These are phyloP conservation scores for Westerdykella sp. DNA, from an alignment of 2,329 filamentous ascomycete genomes.

Conservation along the genomic window DNA sequence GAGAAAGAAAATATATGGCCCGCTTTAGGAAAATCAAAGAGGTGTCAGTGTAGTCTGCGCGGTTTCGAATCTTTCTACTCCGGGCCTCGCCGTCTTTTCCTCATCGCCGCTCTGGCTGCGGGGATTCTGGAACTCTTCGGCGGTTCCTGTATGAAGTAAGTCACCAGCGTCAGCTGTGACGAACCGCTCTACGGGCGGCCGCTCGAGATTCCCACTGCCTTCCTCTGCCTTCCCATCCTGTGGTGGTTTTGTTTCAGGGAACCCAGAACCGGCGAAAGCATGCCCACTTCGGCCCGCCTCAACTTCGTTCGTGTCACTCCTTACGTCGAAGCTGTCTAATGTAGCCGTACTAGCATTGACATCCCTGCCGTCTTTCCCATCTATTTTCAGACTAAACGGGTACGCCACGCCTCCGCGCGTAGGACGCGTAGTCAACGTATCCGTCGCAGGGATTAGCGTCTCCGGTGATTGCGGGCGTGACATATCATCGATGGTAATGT, in stretches of 20 bases:
- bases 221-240: constrained; percentile 1
- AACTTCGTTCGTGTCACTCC: background rate
- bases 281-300: constrained; percentile 16
- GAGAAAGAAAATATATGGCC: background rate
- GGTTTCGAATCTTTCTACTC: constrained; percentile 54
- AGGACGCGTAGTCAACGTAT: constrained; percentile 55
- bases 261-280: constrained; percentile 1
- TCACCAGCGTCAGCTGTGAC: constrained; percentile 44
- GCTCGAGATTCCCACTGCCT: constrained; percentile 5
- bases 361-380: constrained; percentile 32
- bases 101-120: background rate
- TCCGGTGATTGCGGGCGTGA: constrained; percentile 19
- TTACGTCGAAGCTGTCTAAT: constrained; percentile 39
- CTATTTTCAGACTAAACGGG: constrained; percentile 62
- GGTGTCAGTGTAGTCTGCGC: constrained; percentile 22
- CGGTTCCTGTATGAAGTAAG: background rate
- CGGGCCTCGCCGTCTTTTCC: constrained; percentile 16
- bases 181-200: constrained; percentile 46
- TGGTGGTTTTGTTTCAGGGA: no score
- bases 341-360: constrained; percentile 67
- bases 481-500: constrained; percentile 12
- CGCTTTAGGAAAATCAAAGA: background rate
- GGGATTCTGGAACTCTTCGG: no score
- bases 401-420: constrained; percentile 64
- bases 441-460: constrained; percentile 43